Conservation (phyloP, 2,329 filamentous ascomycete species). For the Dendrostoma leiphaemia region DNA sequence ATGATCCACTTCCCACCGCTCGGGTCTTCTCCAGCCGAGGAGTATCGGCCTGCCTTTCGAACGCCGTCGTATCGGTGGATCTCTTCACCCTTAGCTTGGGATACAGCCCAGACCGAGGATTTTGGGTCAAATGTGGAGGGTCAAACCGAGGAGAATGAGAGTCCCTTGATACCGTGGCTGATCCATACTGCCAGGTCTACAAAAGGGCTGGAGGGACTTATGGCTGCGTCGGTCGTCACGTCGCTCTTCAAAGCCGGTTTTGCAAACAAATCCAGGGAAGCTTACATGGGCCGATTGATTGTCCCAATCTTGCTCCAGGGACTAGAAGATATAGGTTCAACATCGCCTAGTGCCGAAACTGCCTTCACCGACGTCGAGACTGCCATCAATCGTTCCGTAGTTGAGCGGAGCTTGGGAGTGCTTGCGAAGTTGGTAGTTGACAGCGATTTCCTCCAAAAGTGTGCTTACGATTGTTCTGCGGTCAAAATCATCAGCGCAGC, state of each 20-base stretch:
- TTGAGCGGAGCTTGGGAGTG: conserved; percentile 71
- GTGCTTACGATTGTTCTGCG: conserved; percentile 67
- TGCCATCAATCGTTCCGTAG: conserved; percentile 48
- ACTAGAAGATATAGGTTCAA: conserved; percentile 49
- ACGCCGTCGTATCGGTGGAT: conserved; percentile 7
- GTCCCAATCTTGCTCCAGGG: conserved; percentile 68
- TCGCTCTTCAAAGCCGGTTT: conserved; percentile 68
- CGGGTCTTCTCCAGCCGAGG: conserved; percentile 38
- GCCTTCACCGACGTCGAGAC: conserved; percentile 35
- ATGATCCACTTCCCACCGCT: conserved; percentile 54
- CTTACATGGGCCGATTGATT: conserved; percentile 63
- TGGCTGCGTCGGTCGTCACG: conserved; percentile 68
- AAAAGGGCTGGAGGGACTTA: conserved; percentile 58
- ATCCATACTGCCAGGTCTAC: conserved; percentile 61
- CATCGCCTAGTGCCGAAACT: conserved; percentile 35
- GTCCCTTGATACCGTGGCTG: conserved; percentile 71
- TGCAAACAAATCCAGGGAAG: conserved; percentile 61
- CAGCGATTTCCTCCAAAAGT: conserved; percentile 75
- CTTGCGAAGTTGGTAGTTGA: conserved; percentile 78
- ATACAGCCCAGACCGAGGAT: conserved; percentile 30
- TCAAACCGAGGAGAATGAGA: conserved; percentile 61
- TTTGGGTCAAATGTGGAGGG: conserved; percentile 29
- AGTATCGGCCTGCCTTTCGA: conserved; percentile 30
- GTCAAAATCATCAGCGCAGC: conserved; percentile 46
- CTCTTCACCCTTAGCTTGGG: conserved; percentile 27